A percentile compares a stretch with the other conserved stretches of the same genome.
Evolutionary conservation across 2,329 filamentous ascomycete genomes (phyloP).

Genomic region (Myotisia sp.): DNA sequence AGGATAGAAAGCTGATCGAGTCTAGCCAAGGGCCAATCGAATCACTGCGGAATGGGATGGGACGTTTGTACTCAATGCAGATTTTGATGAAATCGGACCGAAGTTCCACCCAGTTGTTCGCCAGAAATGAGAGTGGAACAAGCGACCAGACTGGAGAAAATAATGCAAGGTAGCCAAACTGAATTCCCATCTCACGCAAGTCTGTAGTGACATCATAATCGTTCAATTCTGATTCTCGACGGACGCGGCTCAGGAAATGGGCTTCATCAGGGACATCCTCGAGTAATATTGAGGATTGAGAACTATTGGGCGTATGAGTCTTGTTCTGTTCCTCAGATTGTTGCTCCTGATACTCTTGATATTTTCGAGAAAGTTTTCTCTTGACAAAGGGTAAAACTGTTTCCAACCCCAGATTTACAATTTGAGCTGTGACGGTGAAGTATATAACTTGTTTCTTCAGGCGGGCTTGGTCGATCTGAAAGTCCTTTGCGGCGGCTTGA

Average conservation of each 20-base stretch:
- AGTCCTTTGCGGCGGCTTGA: conserved; percentile 35
- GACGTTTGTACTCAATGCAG: conserved; percentile 72
- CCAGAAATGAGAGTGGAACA: conserved; percentile 72
- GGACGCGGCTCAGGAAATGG: conserved; percentile 64
- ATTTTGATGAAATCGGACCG: conserved; percentile 92
- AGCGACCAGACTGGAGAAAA: conserved; percentile 93
- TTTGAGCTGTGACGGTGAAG: conserved; percentile 67
- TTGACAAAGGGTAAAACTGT: conserved; percentile 75
- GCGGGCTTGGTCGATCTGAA: conserved; percentile 76
- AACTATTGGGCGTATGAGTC: conserved; percentile 16
- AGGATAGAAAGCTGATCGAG: conserved; percentile 75
- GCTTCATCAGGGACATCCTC: conserved; percentile 64
- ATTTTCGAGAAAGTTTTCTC: conserved; percentile 61
- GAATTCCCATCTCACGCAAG: conserved; percentile 84
- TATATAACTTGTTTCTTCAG: conserved; percentile 64
- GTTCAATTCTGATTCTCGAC: conserved; percentile 66
- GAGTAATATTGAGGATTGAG: conserved; percentile 33
- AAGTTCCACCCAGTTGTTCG: conserved; percentile 94
- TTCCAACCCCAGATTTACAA: conserved; percentile 72
- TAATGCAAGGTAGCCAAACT: conserved; percentile 75
- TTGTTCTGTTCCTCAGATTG: conserved; percentile 13
- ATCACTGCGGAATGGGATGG: conserved; percentile 78
- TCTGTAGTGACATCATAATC: conserved; percentile 82
- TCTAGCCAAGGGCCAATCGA: conserved; percentile 89
- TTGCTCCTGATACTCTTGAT: conserved; percentile 56